Evolutionary conservation across 202 grass and related monocot genomes (phyloP).

Genomic region (Bolboschoenoplectus hybrid): DNA sequence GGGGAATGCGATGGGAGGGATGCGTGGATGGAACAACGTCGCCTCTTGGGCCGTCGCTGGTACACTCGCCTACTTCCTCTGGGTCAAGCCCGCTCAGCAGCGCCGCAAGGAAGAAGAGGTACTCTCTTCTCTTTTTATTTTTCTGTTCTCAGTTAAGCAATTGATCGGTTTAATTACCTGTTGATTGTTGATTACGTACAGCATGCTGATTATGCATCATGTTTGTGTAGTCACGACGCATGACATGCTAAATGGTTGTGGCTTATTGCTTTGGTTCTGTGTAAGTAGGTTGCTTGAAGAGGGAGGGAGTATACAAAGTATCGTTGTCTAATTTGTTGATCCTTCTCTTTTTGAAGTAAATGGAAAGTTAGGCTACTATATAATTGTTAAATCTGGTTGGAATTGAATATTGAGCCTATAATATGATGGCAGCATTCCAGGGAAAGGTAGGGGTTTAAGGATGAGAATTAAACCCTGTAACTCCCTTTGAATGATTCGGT

Average conservation of each 20-base stretch:
- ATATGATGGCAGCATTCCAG: neutral
- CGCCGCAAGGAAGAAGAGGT: constrained; percentile 92
- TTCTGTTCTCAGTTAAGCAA: neutral
- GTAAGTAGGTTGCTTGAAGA: neutral
- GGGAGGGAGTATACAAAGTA: neutral
- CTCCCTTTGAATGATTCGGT: neutral
- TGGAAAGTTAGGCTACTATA: neutral
- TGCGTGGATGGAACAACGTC: constrained; percentile 83
- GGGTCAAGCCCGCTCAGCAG: constrained; percentile 72
- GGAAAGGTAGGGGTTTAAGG: neutral
- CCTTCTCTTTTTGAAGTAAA: neutral
- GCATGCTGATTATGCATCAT: neutral
- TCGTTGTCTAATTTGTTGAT: neutral
- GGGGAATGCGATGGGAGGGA: constrained; percentile 84
- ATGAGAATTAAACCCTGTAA: neutral
- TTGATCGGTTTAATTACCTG: constrained; percentile 23
- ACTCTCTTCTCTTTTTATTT: neutral
- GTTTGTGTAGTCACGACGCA: neutral
- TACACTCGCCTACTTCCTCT: constrained; percentile 98
- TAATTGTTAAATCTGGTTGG: neutral
- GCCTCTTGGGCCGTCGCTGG: constrained; percentile 92
- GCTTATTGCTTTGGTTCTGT: neutral
- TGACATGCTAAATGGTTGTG: neutral
- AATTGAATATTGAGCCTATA: neutral
- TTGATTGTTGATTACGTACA: neutral